Conservation (phyloP, 2,329 filamentous ascomycete species). For the Colletotrichum agaves region DNA sequence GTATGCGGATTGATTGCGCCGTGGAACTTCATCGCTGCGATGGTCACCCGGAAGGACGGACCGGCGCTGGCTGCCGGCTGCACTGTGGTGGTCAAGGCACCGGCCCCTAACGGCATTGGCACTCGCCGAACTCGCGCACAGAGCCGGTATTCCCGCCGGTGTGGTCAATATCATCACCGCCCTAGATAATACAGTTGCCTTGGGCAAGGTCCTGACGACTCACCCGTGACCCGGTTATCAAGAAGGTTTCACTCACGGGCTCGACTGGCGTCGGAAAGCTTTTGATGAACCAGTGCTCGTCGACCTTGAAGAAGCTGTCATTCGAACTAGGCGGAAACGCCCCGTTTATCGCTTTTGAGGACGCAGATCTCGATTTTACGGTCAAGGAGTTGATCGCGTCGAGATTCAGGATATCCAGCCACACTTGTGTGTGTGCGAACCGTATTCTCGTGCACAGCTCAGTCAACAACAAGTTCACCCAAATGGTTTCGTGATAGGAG, state of each 20-base stretch:
- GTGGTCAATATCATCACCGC: constrained; percentile 83
- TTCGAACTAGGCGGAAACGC: constrained; percentile 76
- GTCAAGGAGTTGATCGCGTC: constrained; percentile 67
- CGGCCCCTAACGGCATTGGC: constrained; percentile 73
- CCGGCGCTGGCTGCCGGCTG: constrained; percentile 76
- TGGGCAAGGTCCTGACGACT: constrained; percentile 73
- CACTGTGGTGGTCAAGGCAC: constrained; percentile 72
- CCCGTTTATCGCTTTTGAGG: constrained; percentile 71
- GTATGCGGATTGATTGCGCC: constrained; percentile 81
- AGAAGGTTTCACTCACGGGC: constrained; percentile 84
- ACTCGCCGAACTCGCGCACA: constrained; percentile 74
- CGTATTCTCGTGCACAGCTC: constrained; percentile 72
- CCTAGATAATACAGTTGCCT: constrained; percentile 40
- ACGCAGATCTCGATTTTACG: constrained; percentile 73
- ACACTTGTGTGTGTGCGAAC: constrained; percentile 74
- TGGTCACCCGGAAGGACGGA: constrained; percentile 75
- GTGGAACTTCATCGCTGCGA: constrained; percentile 73
- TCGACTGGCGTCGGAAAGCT: constrained; percentile 77
- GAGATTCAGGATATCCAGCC: constrained; percentile 70
- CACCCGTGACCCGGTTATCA: constrained; percentile 76
- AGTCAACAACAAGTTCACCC: constrained; percentile 72
- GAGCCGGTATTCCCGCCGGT: constrained; percentile 81
- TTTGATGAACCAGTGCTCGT: constrained; percentile 79
- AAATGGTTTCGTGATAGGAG: constrained; percentile 74
- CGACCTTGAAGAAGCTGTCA: constrained; percentile 73